A percentile compares a stretch with the other conserved stretches of the same genome.
phyloP scores from a whole-genome alignment of 306 rosid species.

The Vigna hirtella region DNA sequence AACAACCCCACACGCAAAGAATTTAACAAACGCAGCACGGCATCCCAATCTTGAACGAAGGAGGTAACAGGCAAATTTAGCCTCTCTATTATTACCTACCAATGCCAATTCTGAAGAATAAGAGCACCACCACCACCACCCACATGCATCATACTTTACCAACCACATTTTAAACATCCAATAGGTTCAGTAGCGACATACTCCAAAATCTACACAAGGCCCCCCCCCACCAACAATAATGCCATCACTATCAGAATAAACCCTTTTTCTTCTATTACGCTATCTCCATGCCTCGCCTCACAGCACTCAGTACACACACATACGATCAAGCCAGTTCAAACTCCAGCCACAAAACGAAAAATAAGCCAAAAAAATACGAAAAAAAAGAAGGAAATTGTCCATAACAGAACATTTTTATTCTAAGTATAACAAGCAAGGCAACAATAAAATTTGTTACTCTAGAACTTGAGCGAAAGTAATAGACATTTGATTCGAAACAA shows the following conservation, averaged over 20 bases:
- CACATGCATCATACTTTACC: neutral
- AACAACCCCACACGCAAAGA: conserved; percentile 8
- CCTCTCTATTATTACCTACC: neutral
- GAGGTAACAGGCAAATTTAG: neutral
- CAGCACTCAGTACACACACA: too few relatives aligned
- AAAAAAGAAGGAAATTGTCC: neutral
- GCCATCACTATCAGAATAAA: conserved; percentile 12
- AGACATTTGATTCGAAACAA: conserved; percentile 53
- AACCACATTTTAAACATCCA: neutral
- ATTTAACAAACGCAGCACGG: conserved; percentile 1
- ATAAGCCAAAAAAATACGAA: neutral
- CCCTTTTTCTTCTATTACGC: conserved; percentile 12
- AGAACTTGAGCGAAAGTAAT: conserved; percentile 39
- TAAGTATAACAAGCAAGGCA: conserved; percentile 22
- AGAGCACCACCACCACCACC: neutral
- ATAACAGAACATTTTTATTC: conserved; percentile 36
- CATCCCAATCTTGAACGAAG: neutral
- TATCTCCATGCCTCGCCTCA: neutral
- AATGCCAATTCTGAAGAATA: neutral
- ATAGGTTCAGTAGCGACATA: neutral
- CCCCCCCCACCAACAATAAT: conserved; percentile 5
- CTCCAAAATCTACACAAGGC: neutral
- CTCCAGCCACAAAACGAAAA: neutral
- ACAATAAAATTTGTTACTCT: conserved; percentile 9
- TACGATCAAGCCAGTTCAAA: neutral